Evolutionary conservation across 1,284 basidiomycete genomes (phyloP).

Genomic region (Uromyces viciae-fabae): DNA sequence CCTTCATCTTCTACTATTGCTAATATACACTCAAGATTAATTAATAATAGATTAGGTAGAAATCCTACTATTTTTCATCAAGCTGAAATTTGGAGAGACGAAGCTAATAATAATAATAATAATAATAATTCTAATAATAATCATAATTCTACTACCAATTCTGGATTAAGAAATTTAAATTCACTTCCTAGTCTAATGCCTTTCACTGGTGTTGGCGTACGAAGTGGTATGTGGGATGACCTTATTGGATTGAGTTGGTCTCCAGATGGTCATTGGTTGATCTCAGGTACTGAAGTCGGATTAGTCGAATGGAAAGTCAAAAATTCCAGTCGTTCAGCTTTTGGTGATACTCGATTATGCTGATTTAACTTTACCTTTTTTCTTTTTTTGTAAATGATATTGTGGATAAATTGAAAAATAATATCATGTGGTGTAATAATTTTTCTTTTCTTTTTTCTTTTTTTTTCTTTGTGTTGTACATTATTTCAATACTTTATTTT

Average conservation of each 20-base stretch:
- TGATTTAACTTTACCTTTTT: not conserved
- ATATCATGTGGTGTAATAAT: too few relatives aligned
- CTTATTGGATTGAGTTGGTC: slow-evolving; percentile 40
- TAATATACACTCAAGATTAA: not conserved
- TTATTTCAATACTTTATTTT: too few relatives aligned
- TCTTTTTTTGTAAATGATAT: not conserved
- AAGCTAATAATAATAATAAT: not conserved
- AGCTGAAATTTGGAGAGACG: slow-evolving; percentile 8
- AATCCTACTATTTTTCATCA: not conserved
- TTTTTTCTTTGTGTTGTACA: too few relatives aligned
- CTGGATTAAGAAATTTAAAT: not conserved
- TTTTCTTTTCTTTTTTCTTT: too few relatives aligned
- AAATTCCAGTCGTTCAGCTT: slow-evolving; percentile 17
- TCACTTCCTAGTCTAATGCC: slow-evolving; percentile 3
- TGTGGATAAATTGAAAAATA: too few relatives aligned
- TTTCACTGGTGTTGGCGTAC: not conserved
- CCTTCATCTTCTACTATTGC: not conserved
- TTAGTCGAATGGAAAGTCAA: slow-evolving; percentile 45
- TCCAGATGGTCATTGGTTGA: slow-evolving; percentile 25
- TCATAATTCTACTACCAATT: not conserved
- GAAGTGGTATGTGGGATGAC: slow-evolving; percentile 42
- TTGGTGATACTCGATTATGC: slow-evolving; percentile 41
- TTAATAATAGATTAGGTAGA: not conserved
- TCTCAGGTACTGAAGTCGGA: slow-evolving; percentile 39
- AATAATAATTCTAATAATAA: not conserved